Evolutionary conservation across 176 grass and related monocot genomes (phyloP).

Genomic region (Chloris gayana): DNA sequence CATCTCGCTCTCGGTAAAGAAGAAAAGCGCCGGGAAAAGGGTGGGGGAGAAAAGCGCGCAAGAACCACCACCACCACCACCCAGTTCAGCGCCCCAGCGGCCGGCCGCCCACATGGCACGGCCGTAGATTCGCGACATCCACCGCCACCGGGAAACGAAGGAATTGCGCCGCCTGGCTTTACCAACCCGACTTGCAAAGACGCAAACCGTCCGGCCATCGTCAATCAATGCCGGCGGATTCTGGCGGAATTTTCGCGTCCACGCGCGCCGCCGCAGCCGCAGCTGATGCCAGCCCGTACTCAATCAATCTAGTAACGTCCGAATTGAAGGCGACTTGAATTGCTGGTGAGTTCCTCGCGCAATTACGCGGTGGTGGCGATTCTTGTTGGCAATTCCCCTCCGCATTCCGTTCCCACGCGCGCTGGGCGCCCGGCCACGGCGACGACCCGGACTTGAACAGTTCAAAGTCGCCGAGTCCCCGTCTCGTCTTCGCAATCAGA

Average conservation of each 20-base stretch:
- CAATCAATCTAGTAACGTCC: neutral
- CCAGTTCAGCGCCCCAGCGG: neutral
- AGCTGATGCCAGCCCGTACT: conserved; percentile 10
- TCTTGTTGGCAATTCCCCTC: neutral
- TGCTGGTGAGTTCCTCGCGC: conserved; percentile 12
- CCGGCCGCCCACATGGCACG: conserved; percentile 28
- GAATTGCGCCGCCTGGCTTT: neutral
- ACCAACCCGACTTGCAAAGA: neutral
- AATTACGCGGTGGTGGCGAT: neutral
- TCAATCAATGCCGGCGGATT: conserved; percentile 41
- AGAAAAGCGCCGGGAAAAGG: conserved; percentile 14
- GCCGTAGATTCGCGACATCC: conserved; percentile 5
- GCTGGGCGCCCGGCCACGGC: neutral
- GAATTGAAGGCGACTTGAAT: neutral
- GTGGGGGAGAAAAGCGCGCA: conserved; percentile 20
- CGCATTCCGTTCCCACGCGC: neutral
- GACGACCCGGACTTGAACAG: neutral
- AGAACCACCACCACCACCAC: conserved; percentile 25
- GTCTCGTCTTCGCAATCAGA: neutral
- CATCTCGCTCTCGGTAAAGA: neutral
- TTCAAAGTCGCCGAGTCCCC: neutral
- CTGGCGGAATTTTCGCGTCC: neutral
- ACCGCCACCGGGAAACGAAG: neutral
- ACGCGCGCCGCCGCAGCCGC: conserved; percentile 13
- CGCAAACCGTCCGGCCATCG: neutral